Evolutionary conservation across 2,329 filamentous ascomycete genomes (phyloP).

Genomic region (Ceratocystis variospora): DNA sequence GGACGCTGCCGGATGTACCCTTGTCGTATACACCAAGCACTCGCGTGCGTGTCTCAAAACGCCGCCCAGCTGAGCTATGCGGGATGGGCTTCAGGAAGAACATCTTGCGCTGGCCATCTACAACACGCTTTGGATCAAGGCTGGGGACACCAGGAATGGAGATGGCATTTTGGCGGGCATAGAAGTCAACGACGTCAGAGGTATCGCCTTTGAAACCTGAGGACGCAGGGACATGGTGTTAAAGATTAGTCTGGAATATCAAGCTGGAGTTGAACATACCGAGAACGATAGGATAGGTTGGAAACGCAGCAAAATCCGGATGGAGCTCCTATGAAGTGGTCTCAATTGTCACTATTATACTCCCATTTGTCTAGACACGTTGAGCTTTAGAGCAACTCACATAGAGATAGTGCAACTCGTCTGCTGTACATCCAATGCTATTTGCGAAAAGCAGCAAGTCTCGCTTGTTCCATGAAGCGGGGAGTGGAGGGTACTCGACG

Average conservation of each 20-base stretch:
- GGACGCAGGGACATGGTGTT: slow-evolving; percentile 3
- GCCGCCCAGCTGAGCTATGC: slow-evolving; percentile 51
- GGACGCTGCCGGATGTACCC: slow-evolving; percentile 66
- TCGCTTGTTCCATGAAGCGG: slow-evolving; percentile 75
- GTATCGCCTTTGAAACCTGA: slow-evolving; percentile 61
- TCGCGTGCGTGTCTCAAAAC: slow-evolving; percentile 63
- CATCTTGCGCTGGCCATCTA: slow-evolving; percentile 74
- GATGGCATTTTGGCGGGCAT: slow-evolving; percentile 50
- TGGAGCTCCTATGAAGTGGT: slow-evolving; percentile 55
- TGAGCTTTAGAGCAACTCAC: slow-evolving; percentile 35
- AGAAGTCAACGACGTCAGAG: slow-evolving; percentile 74
- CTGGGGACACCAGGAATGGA: slow-evolving; percentile 64
- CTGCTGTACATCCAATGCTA: slow-evolving; percentile 70
- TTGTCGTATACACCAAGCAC: slow-evolving; percentile 84
- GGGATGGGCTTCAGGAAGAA: slow-evolving; percentile 66
- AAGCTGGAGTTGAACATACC: slow-evolving; percentile 34
- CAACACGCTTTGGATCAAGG: slow-evolving; percentile 58
- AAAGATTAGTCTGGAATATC: slow-evolving; percentile 8
- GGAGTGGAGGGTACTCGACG: slow-evolving; percentile 62
- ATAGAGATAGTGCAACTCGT: slow-evolving; percentile 88
- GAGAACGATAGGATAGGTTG: slow-evolving; percentile 73
- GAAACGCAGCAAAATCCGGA: slow-evolving; percentile 74
- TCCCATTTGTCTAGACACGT: not conserved
- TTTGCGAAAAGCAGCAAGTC: slow-evolving; percentile 82
- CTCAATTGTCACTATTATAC: not conserved